Evolutionary conservation across 2,329 filamentous ascomycete species (phyloP).

Genomic region (Cytospora chrysosperma): DNA sequence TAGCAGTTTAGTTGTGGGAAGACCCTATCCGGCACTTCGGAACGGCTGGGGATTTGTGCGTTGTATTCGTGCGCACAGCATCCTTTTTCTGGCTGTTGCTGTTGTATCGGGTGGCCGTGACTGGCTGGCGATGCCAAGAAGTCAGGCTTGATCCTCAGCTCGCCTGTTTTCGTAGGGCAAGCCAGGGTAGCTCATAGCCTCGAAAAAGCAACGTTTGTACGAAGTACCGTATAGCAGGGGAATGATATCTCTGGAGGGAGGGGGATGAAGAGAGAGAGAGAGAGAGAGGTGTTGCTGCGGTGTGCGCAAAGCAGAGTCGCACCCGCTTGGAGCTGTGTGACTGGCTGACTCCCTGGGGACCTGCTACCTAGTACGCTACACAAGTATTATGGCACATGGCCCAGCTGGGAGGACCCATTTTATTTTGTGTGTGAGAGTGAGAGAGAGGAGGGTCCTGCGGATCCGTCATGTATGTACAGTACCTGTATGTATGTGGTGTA

Average conservation of each 20-base stretch:
- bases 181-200: constrained; percentile 13
- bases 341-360: not conserved
- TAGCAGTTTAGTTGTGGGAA: constrained; percentile 20
- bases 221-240: not conserved
- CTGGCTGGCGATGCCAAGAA: constrained; percentile 13
- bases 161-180: constrained; percentile 16
- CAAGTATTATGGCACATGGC: constrained; percentile 9
- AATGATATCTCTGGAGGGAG: too few species aligned
- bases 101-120: constrained; percentile 6
- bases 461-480: too few species aligned
- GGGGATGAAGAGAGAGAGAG: too few species aligned
- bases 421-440: not conserved
- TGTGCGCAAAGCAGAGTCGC: not conserved
- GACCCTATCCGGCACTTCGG: constrained; percentile 13
- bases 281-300: not conserved
- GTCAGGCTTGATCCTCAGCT: constrained; percentile 16
- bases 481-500: too few species aligned
- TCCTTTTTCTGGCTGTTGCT: too few species aligned
- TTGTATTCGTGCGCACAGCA: not conserved
- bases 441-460: not conserved
- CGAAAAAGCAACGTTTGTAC: not conserved
- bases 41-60: constrained; percentile 9
- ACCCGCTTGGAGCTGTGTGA: constrained; percentile 6
- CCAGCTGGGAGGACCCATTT: constrained; percentile 6
- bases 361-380: too few species aligned